Percentiles rank a stretch among this genome's conserved stretches.
phyloP scores from a whole-genome alignment of 306 rosid genomes.

The Fragaria nilgerrensis region DNA sequence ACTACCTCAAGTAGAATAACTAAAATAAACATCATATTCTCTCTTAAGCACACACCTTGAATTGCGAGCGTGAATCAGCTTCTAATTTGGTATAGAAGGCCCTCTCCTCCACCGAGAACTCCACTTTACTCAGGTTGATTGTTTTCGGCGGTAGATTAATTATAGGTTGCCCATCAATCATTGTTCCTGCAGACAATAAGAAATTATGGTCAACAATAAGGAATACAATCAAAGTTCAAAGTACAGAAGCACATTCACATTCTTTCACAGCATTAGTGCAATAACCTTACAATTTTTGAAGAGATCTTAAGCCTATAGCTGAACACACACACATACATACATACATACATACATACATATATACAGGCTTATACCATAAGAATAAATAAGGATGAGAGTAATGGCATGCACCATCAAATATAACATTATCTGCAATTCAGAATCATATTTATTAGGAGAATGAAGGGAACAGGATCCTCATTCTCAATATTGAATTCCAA shows the following conservation, averaged over 20 bases:
- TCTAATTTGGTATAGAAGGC: conserved; percentile 89
- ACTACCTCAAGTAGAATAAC: conserved; percentile 11
- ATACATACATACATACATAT: no score
- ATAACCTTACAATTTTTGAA: neutral
- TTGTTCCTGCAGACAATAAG: conserved; percentile 59
- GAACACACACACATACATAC: no score
- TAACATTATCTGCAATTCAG: neutral
- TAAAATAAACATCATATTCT: neutral
- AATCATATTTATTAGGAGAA: neutral
- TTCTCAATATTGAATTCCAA: neutral
- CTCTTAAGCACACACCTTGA: no score
- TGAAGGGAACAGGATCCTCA: neutral
- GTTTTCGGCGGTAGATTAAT: conserved; percentile 83
- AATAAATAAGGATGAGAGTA: neutral
- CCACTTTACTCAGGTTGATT: conserved; percentile 61
- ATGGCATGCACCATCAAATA: neutral
- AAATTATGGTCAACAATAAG: conserved; percentile 17
- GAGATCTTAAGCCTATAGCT: neutral
- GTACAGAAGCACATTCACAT: conserved; percentile 2
- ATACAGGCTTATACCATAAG: no score
- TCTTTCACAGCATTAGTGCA: conserved; percentile 5
- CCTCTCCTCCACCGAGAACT: conserved; percentile 84
- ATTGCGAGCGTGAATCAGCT: conserved; percentile 67
- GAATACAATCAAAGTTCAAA: neutral
- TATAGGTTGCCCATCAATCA: conserved; percentile 88